Percentiles rank a stretch among this genome's conserved stretches.
Evolutionary conservation across 2,329 filamentous ascomycete species (phyloP).

Genomic region (Aspergillus brunneoviolaceus): DNA sequence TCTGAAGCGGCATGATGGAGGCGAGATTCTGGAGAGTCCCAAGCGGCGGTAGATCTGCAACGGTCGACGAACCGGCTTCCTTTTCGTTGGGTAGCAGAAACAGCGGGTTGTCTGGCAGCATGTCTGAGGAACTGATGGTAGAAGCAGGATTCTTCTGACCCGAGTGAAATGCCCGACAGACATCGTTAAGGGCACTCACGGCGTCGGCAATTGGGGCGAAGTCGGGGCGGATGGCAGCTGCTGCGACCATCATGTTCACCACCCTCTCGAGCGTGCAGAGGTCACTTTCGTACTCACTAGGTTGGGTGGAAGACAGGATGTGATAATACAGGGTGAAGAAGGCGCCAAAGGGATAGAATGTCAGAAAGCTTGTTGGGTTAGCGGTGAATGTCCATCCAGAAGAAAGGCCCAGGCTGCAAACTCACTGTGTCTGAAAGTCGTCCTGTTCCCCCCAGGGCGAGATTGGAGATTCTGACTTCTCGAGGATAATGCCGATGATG

Average conservation of each 20-base stretch:
- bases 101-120: no score
- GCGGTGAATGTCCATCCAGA: no score
- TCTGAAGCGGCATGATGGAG: not conserved
- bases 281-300: not conserved
- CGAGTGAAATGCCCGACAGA: constrained; percentile 1
- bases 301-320: not conserved
- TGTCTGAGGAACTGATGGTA: not conserved
- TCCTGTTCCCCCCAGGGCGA: not conserved
- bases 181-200: constrained; percentile 8
- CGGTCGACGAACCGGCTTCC: no score
- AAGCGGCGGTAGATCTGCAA: no score
- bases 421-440: no score
- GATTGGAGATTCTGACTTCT: not conserved
- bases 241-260: not conserved
- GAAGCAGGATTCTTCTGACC: not conserved
- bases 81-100: no score
- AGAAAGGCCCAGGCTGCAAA: no score
- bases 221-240: not conserved
- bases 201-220: constrained; percentile 2
- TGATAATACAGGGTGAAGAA: constrained; percentile 11
- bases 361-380: constrained; percentile 3
- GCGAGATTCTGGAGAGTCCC: no score
- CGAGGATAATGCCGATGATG: constrained; percentile 4
- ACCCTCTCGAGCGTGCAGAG: not conserved
- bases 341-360: constrained; percentile 10